Evolutionary conservation across 2,329 filamentous ascomycete species (phyloP).

Genomic region (Neofusicoccum parvum): DNA sequence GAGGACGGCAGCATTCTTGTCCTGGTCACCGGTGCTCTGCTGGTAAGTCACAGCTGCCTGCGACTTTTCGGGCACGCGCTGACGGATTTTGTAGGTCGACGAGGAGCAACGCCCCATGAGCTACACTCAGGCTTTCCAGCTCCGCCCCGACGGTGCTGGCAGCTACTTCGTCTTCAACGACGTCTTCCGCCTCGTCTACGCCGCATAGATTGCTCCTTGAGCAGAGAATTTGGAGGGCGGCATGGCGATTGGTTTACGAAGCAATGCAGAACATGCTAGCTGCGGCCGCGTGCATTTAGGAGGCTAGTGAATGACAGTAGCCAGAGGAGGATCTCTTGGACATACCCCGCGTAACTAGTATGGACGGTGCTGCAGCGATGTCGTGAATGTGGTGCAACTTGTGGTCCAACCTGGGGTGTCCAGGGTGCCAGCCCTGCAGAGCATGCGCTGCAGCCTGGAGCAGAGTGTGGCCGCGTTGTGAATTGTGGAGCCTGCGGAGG

Average conservation of each 20-base stretch:
- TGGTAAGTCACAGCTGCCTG: slow-evolving; percentile 58
- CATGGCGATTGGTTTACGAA: slow-evolving; percentile 1
- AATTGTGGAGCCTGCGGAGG: slow-evolving; percentile 10
- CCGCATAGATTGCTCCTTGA: slow-evolving; percentile 31
- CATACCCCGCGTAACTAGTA: slow-evolving; percentile 12
- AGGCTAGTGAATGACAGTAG: slow-evolving; percentile 8
- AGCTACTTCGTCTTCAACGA: slow-evolving; percentile 92
- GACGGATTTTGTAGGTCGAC: slow-evolving; percentile 64
- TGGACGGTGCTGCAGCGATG: neutral
- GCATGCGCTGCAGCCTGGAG: slow-evolving; percentile 5
- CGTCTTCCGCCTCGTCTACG: slow-evolving; percentile 86
- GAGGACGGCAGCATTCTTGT: slow-evolving; percentile 75
- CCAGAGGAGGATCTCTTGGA: slow-evolving; percentile 13
- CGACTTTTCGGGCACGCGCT: neutral
- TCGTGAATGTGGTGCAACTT: slow-evolving; percentile 14
- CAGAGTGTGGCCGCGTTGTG: slow-evolving; percentile 2
- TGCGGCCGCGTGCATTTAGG: slow-evolving; percentile 14
- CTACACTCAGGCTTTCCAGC: slow-evolving; percentile 89
- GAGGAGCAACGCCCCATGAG: slow-evolving; percentile 84
- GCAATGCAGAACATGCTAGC: slow-evolving; percentile 6
- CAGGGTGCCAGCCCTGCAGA: neutral
- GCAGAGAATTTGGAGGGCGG: neutral
- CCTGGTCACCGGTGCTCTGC: slow-evolving; percentile 81
- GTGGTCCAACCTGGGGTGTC: neutral
- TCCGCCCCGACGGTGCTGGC: slow-evolving; percentile 66